These are phyloP conservation scores for Populus pruinosa DNA, from an alignment of 345 rosid genomes.

Conservation along the genomic window DNA sequence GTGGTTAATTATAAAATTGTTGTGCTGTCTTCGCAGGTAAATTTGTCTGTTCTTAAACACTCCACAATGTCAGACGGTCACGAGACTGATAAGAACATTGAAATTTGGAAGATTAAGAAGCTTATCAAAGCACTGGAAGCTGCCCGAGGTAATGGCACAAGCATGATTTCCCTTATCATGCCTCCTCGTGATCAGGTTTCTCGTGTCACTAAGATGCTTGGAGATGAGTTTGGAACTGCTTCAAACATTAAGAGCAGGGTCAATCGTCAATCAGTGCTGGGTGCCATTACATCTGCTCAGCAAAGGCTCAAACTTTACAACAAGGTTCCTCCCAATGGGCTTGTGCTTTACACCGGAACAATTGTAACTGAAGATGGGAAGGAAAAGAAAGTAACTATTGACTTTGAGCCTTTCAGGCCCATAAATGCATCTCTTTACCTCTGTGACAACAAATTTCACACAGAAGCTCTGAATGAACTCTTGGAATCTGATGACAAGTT, in stretches of 20 bases:
- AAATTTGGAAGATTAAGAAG: conserved; percentile 94
- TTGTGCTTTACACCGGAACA: conserved; percentile 87
- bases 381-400: conserved; percentile 90
- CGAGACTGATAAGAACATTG: conserved; percentile 80
- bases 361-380: conserved; percentile 81
- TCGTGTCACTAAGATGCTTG: conserved; percentile 91
- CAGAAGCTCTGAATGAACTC: conserved; percentile 80
- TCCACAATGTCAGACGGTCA: conserved; percentile 42
- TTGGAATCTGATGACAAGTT: conserved; percentile 90
- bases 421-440: conserved; percentile 84
- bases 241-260: conserved; percentile 94
- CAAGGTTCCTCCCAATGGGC: conserved; percentile 85
- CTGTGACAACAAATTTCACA: conserved; percentile 87
- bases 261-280: conserved; percentile 82
- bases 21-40: conserved; percentile 18
- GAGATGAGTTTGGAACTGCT: conserved; percentile 93
- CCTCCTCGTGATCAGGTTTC: conserved; percentile 94
- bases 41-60: neutral
- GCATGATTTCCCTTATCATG: conserved; percentile 97
- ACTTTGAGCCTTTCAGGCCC: conserved; percentile 92
- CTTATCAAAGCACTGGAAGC: conserved; percentile 83
- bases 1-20: neutral
- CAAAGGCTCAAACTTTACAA: conserved; percentile 87
- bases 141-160: conserved; percentile 90
- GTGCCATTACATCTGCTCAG: conserved; percentile 93